phyloP scores from a whole-genome alignment of 768 basidiomycete genomes.

The Lactarius deliciosus region DNA sequence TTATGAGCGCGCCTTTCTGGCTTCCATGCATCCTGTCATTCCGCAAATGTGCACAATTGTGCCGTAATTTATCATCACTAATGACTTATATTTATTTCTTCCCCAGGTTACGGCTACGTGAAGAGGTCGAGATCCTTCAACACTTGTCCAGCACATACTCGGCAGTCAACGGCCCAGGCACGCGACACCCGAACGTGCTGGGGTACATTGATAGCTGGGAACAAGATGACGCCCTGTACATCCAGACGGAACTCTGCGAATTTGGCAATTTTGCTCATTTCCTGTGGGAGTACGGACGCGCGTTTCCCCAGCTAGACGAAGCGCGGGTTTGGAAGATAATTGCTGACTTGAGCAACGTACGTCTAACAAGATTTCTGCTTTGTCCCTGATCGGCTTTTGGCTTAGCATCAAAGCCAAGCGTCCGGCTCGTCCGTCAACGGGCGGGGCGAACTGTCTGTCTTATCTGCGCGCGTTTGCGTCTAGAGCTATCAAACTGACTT shows the following conservation, averaged over 20 bases:
- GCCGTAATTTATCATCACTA: conserved; percentile 7
- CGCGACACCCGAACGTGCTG: conserved; percentile 77
- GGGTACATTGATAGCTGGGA: conserved; percentile 96
- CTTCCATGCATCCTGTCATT: background rate
- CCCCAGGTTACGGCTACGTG: conserved; percentile 75
- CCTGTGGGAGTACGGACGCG: conserved; percentile 86
- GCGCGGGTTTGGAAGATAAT: conserved; percentile 95
- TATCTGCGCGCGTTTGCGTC: background rate
- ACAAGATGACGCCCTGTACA: conserved; percentile 81
- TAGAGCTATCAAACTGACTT: conserved; percentile 30
- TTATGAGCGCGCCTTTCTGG: background rate
- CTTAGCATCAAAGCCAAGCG: conserved; percentile 22
- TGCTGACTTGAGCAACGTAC: conserved; percentile 84
- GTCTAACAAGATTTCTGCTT: conserved; percentile 35
- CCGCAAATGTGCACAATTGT: background rate
- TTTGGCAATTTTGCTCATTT: conserved; percentile 90
- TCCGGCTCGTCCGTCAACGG: background rate
- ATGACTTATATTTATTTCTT: conserved; percentile 6
- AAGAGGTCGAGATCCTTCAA: conserved; percentile 91
- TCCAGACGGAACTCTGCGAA: conserved; percentile 93
- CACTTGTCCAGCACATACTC: conserved; percentile 52
- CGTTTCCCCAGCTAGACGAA: conserved; percentile 85
- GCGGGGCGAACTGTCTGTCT: background rate
- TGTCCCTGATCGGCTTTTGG: conserved; percentile 33
- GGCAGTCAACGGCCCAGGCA: conserved; percentile 35